These are phyloP conservation scores for Papiliotrema terrestris DNA, from an alignment of 1,284 basidiomycete genomes.

Conservation along the genomic window DNA sequence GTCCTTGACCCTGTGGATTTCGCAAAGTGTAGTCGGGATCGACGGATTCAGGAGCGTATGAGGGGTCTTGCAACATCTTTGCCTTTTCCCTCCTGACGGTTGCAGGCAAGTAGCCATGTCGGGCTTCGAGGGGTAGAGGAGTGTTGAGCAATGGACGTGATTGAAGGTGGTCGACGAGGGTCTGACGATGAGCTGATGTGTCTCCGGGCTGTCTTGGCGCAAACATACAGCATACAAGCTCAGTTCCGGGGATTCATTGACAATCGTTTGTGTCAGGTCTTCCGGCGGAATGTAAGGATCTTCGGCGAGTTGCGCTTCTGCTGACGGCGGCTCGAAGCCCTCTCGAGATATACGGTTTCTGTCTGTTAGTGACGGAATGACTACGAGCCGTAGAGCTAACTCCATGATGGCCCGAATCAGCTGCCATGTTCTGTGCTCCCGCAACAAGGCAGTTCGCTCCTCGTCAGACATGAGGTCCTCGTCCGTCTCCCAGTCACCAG, in stretches of 20 bases:
- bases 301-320: slow-evolving; percentile 22
- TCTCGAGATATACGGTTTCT: slow-evolving; percentile 35
- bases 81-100: slow-evolving; percentile 36
- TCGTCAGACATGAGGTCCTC: slow-evolving; percentile 30
- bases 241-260: slow-evolving; percentile 40
- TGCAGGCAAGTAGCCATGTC: slow-evolving; percentile 45
- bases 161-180: slow-evolving; percentile 43
- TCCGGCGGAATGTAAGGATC: slow-evolving; percentile 42
- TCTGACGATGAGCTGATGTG: slow-evolving; percentile 12
- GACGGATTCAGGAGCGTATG: slow-evolving; percentile 21
- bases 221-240: slow-evolving; percentile 36
- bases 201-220: neutral
- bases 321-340: slow-evolving; percentile 26
- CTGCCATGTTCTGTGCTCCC: slow-evolving; percentile 47
- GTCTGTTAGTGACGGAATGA: neutral
- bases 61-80: slow-evolving; percentile 7
- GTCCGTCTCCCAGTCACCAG: slow-evolving; percentile 16
- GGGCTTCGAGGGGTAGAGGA: slow-evolving; percentile 39
- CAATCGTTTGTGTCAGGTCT: slow-evolving; percentile 38
- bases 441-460: slow-evolving; percentile 30
- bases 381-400: slow-evolving; percentile 15
- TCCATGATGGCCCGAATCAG: slow-evolving; percentile 39
- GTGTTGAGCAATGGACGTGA: slow-evolving; percentile 32
- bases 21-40: slow-evolving; percentile 47
- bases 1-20: slow-evolving; percentile 33